phyloP scores from a whole-genome alignment of 1,139 yeast species.

The Geotrichum phurueaensis region DNA sequence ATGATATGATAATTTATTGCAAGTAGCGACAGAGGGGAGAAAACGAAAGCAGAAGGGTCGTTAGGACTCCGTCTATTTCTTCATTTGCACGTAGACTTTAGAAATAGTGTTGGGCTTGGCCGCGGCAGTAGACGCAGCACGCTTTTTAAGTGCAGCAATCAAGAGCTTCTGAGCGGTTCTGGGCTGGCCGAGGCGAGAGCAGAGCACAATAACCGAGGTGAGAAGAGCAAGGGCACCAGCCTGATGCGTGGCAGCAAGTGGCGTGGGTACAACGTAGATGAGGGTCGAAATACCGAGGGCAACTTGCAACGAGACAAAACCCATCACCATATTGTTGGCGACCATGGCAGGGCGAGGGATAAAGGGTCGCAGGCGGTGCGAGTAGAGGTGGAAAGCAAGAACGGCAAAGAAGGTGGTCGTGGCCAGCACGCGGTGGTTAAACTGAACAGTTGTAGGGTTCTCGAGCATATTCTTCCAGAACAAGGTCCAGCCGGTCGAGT shows the following conservation, averaged over 20 bases:
- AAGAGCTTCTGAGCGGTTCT: constrained; percentile 34
- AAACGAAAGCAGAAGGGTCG: background rate
- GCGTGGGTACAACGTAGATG: constrained; percentile 82
- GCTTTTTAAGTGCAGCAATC: constrained; percentile 16
- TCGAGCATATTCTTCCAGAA: constrained; percentile 91
- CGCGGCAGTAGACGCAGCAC: constrained; percentile 12
- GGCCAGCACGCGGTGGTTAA: constrained; percentile 84
- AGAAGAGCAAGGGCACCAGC: constrained; percentile 92
- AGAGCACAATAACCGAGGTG: constrained; percentile 67
- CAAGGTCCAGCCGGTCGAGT: constrained; percentile 45
- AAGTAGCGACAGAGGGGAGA: background rate
- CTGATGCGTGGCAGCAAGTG: constrained; percentile 92
- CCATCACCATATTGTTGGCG: constrained; percentile 66
- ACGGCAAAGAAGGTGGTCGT: constrained; percentile 70
- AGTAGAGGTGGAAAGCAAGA: constrained; percentile 55
- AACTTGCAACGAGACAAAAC: constrained; percentile 76
- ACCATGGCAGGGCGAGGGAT: constrained; percentile 59
- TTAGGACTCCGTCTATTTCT: background rate
- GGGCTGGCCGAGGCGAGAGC: constrained; percentile 67
- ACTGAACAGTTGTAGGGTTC: constrained; percentile 93
- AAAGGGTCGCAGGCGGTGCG: constrained; percentile 43
- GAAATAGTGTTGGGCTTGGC: background rate
- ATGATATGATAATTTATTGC: background rate
- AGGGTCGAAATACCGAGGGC: constrained; percentile 80
- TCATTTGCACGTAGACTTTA: constrained; percentile 14